Evolutionary conservation across 306 rosid species (phyloP).

Genomic region (Vigna reflexopilosa): DNA sequence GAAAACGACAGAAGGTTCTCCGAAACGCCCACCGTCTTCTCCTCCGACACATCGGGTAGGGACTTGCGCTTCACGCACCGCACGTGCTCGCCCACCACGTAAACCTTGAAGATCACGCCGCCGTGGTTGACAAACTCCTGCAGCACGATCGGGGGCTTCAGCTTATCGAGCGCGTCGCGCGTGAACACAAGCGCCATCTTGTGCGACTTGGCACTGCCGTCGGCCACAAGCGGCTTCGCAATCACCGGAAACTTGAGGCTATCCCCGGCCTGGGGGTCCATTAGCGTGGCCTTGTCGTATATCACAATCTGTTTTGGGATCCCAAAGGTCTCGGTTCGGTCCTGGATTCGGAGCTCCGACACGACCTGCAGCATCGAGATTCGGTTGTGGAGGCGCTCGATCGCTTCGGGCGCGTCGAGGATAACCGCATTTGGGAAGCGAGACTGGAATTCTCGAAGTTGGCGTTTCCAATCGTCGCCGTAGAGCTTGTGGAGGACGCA

Average conservation of each 20-base stretch:
- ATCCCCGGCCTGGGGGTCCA: conserved; percentile 68
- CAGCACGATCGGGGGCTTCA: conserved; percentile 83
- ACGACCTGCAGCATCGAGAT: conserved; percentile 96
- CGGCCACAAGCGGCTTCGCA: conserved; percentile 87
- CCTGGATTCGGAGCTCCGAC: conserved; percentile 69
- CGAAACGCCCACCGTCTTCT: conserved; percentile 56
- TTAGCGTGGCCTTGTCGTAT: conserved; percentile 74
- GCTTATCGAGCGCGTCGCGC: conserved; percentile 64
- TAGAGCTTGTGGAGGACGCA: conserved; percentile 85
- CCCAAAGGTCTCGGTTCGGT: conserved; percentile 70
- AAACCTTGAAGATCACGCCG: conserved; percentile 92
- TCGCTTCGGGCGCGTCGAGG: conserved; percentile 78
- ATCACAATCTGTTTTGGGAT: conserved; percentile 91
- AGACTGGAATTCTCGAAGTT: conserved; percentile 54
- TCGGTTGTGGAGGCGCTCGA: conserved; percentile 84
- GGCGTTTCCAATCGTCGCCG: conserved; percentile 74
- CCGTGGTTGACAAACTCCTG: conserved; percentile 96
- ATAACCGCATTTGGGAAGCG: conserved; percentile 68
- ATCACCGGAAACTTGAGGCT: conserved; percentile 80
- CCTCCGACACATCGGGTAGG: conserved; percentile 81
- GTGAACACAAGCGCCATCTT: conserved; percentile 82
- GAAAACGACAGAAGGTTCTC: conserved; percentile 74
- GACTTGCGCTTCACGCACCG: conserved; percentile 89
- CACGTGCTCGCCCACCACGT: conserved; percentile 78
- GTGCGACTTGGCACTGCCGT: conserved; percentile 92